Evolutionary conservation across 1,139 yeast species (phyloP).

Genomic region (Suhomyces wounanorum): DNA sequence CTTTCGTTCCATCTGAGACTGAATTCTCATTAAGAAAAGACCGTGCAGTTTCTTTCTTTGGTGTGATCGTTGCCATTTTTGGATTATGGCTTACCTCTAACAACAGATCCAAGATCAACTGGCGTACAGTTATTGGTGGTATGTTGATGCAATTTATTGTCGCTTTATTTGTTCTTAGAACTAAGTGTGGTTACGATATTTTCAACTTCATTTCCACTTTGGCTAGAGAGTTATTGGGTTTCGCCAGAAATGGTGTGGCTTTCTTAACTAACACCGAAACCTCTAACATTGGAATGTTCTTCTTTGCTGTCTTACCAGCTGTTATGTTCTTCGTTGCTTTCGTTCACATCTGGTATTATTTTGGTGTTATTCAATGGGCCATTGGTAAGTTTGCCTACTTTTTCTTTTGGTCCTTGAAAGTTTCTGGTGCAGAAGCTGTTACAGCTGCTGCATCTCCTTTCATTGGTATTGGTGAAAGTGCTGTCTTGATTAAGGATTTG

Average conservation of each 20-base stretch:
- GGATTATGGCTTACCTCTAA: slow-evolving; percentile 51
- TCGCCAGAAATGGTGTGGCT: slow-evolving; percentile 64
- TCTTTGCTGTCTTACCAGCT: slow-evolving; percentile 63
- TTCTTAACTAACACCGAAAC: slow-evolving; percentile 51
- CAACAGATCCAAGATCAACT: slow-evolving; percentile 49
- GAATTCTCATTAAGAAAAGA: slow-evolving; percentile 51
- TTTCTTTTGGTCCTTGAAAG: slow-evolving; percentile 63
- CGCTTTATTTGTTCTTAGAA: slow-evolving; percentile 63
- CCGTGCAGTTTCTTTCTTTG: slow-evolving; percentile 63
- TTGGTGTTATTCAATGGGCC: slow-evolving; percentile 63
- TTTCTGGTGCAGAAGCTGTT: slow-evolving; percentile 68
- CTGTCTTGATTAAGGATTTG: slow-evolving; percentile 62
- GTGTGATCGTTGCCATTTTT: slow-evolving; percentile 51
- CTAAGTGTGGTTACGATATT: slow-evolving; percentile 62
- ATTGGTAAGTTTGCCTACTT: slow-evolving; percentile 60
- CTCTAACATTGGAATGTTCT: slow-evolving; percentile 49
- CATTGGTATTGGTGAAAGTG: slow-evolving; percentile 70
- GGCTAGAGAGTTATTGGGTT: slow-evolving; percentile 62
- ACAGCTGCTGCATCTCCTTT: slow-evolving; percentile 73
- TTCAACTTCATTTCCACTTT: slow-evolving; percentile 63
- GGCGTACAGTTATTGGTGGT: slow-evolving; percentile 67
- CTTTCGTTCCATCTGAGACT: slow-evolving; percentile 57
- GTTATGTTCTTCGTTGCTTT: slow-evolving; percentile 69
- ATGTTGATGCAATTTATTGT: slow-evolving; percentile 62
- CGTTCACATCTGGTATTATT: slow-evolving; percentile 63